Conservation (phyloP, 108 stramenopile species). For the Licmophora abbreviata region DNA sequence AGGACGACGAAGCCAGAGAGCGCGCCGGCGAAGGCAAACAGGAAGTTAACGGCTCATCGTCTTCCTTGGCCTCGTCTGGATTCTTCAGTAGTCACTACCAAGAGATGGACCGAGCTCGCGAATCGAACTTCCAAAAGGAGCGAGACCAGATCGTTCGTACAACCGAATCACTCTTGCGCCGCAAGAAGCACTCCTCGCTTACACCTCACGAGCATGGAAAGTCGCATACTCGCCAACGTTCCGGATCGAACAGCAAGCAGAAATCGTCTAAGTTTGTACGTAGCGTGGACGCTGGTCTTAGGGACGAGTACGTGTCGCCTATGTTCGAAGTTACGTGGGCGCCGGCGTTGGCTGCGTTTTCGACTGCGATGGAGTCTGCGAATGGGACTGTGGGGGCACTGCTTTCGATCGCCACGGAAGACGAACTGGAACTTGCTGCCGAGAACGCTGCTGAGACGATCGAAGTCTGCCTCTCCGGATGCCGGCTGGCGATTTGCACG, state of each 20-base stretch:
- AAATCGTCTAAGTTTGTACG: conserved; percentile 77
- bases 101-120: conserved; percentile 64
- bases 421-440: conserved; percentile 75
- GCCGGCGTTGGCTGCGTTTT: conserved; percentile 87
- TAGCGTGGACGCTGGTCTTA: conserved; percentile 75
- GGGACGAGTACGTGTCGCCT: conserved; percentile 74
- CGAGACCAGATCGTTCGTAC: conserved; percentile 88
- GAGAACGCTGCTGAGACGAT: conserved; percentile 77
- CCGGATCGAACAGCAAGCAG: conserved; percentile 55
- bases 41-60: conserved; percentile 40
- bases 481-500: conserved; percentile 72
- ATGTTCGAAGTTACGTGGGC: conserved; percentile 99
- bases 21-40: conserved; percentile 31
- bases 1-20: conserved; percentile 86
- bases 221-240: conserved; percentile 1
- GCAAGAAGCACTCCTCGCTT: conserved; percentile 3
- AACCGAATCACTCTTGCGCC: conserved; percentile 70
- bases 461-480: conserved; percentile 77
- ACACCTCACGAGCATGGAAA: not conserved
- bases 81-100: conserved; percentile 50
- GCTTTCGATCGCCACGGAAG: conserved; percentile 58
- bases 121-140: conserved; percentile 88
- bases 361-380: conserved; percentile 79
- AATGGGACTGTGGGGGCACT: conserved; percentile 73
- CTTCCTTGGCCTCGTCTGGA: conserved; percentile 52